Conservation (phyloP, 305 asterid species). For the Nicotiana rustica region DNA sequence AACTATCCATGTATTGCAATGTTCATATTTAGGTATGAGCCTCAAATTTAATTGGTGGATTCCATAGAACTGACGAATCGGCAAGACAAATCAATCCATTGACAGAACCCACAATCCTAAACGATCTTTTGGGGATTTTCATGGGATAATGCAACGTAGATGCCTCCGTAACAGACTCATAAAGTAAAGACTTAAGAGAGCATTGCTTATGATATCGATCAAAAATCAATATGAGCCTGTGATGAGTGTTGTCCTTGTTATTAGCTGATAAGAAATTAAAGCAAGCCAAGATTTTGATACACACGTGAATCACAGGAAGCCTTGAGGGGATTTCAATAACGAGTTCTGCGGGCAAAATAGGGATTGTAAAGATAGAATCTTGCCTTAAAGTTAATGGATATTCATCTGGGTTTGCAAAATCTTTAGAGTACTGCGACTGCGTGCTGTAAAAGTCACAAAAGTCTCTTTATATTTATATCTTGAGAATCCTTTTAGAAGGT, state of each 20-base stretch:
- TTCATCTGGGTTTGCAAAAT: background rate
- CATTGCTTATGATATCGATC: constrained; percentile 33
- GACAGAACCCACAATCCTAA: constrained; percentile 55
- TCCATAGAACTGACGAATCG: constrained; percentile 50
- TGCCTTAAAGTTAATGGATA: background rate
- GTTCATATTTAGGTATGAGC: constrained; percentile 25
- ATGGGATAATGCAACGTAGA: constrained; percentile 47
- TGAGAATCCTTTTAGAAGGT: background rate
- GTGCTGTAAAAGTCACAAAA: background rate
- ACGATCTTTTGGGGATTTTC: constrained; percentile 26
- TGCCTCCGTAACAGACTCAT: constrained; percentile 32
- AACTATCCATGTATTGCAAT: constrained; percentile 51
- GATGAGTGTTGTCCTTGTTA: background rate
- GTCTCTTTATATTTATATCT: background rate
- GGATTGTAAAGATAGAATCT: background rate
- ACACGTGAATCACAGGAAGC: constrained; percentile 48
- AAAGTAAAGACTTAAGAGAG: constrained; percentile 42
- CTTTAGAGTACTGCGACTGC: background rate
- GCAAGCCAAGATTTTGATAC: constrained; percentile 54
- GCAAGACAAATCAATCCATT: constrained; percentile 61
- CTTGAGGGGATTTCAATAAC: constrained; percentile 47
- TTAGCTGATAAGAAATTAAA: constrained; percentile 38
- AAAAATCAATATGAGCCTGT: background rate
- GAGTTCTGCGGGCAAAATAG: constrained; percentile 49
- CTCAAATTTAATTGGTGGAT: constrained; percentile 49